Percentiles rank a stretch among this genome's conserved stretches.
These are phyloP conservation scores for Myxozyma lipomycoides DNA, from an alignment of 805 yeast genomes.

Conservation along the genomic window DNA sequence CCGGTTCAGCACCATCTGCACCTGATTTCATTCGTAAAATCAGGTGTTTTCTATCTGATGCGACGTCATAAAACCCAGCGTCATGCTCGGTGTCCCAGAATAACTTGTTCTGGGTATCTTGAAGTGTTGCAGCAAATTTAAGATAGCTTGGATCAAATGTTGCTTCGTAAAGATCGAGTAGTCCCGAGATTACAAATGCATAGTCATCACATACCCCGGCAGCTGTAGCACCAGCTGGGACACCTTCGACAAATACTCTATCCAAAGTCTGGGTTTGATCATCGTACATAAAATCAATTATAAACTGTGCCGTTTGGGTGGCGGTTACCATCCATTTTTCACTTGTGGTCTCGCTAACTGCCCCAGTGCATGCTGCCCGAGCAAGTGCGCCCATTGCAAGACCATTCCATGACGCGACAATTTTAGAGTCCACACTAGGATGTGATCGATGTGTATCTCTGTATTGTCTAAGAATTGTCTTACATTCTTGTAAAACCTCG, in stretches of 20 bases:
- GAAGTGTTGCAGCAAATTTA: constrained; percentile 35
- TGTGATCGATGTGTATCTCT: constrained; percentile 30
- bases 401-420: constrained; percentile 40
- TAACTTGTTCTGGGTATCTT: constrained; percentile 33
- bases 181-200: constrained; percentile 37
- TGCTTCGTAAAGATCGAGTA: constrained; percentile 38
- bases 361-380: constrained; percentile 30
- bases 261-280: constrained; percentile 18
- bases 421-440: constrained; percentile 38
- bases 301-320: constrained; percentile 30
- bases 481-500: constrained; percentile 30
- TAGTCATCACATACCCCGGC: constrained; percentile 40
- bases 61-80: constrained; percentile 36
- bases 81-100: constrained; percentile 36
- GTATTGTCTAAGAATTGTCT: constrained; percentile 29
- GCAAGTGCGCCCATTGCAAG: constrained; percentile 39
- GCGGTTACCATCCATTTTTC: constrained; percentile 32
- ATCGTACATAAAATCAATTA: constrained; percentile 30
- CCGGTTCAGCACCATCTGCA: constrained; percentile 40
- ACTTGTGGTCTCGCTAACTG: constrained; percentile 19
- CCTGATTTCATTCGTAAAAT: constrained; percentile 39
- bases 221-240: constrained; percentile 3
- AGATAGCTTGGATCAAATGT: constrained; percentile 33
- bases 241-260: constrained; percentile 27
- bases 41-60: constrained; percentile 30